Percentiles rank a stretch among this genome's conserved stretches.
Evolutionary conservation across 2,329 filamentous ascomycete genomes (phyloP).

Genomic region (Aspergillus sp.): DNA sequence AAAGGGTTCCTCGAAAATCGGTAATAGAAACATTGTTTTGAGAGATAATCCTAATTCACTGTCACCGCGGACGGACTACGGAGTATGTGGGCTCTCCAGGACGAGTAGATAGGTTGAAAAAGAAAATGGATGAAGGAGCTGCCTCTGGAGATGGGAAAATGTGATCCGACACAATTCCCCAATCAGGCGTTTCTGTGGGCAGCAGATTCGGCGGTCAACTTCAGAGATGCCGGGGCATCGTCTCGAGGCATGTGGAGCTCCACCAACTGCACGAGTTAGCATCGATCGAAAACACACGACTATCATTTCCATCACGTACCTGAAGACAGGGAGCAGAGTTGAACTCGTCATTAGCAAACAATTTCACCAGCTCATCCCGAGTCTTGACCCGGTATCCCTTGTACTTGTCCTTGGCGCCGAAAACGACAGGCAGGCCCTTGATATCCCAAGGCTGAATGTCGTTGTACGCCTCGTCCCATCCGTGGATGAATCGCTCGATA

Average conservation of each 20-base stretch:
- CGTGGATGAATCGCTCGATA: conserved; percentile 86
- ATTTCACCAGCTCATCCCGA: conserved; percentile 63
- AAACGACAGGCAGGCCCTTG: conserved; percentile 65
- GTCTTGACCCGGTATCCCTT: conserved; percentile 68
- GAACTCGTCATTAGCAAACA: conserved; percentile 67
- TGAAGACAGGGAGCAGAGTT: conserved; percentile 49
- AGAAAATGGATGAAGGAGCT: too few relatives aligned
- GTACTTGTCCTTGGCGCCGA: conserved; percentile 61
- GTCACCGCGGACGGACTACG: too few relatives aligned
- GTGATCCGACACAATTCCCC: too few relatives aligned
- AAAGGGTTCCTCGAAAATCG: too few relatives aligned
- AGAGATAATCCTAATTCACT: too few relatives aligned
- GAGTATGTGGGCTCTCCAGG: too few relatives aligned
- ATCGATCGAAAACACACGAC: not conserved
- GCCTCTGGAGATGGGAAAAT: too few relatives aligned
- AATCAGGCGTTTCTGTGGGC: conserved; percentile 59
- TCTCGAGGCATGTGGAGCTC: conserved; percentile 78
- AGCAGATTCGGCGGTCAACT: conserved; percentile 68
- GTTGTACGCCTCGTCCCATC: conserved; percentile 76
- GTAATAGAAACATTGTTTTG: too few relatives aligned
- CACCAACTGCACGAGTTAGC: conserved; percentile 59
- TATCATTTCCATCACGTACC: conserved; percentile 26
- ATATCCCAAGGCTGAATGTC: conserved; percentile 76
- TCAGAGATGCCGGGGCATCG: conserved; percentile 70
- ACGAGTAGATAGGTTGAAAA: too few relatives aligned